phyloP scores from a whole-genome alignment of 805 yeast species.

The Metschnikowia matae region DNA sequence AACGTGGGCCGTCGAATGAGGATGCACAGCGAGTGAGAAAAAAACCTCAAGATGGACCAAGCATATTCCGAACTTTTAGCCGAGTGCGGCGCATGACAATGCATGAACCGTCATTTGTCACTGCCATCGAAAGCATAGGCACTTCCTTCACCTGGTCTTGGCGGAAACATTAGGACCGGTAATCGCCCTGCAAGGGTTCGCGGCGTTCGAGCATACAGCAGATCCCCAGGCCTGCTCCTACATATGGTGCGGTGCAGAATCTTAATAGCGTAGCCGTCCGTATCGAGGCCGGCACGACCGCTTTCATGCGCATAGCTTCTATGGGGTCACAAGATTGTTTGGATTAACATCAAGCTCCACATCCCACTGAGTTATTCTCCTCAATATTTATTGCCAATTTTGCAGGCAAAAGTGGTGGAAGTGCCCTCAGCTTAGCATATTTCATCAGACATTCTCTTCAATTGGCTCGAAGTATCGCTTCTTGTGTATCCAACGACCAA shows the following conservation, averaged over 20 bases:
- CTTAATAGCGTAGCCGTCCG: background rate
- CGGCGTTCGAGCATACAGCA: conserved; percentile 2
- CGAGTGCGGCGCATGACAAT: conserved; percentile 3
- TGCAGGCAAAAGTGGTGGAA: conserved; percentile 1
- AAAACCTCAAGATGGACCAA: background rate
- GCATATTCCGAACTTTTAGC: background rate
- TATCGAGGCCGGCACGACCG: conserved; percentile 1
- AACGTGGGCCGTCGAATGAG: conserved; percentile 2
- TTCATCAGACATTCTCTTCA: background rate
- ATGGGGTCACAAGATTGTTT: conserved; percentile 4
- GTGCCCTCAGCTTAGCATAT: background rate
- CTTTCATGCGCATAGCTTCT: background rate
- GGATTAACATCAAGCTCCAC: background rate
- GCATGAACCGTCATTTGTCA: background rate
- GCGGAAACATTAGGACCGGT: background rate
- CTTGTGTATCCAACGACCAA: background rate
- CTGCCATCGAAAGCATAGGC: background rate
- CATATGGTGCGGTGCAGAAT: background rate
- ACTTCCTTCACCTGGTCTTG: background rate
- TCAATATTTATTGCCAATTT: background rate
- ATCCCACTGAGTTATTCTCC: background rate
- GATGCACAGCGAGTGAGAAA: conserved; percentile 2
- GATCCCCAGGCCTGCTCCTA: background rate
- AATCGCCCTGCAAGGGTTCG: conserved; percentile 1
- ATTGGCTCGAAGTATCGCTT: background rate